These are phyloP conservation scores for Gaeumannomyces sp. DNA, from an alignment of 2,329 filamentous ascomycete species.

Conservation along the genomic window DNA sequence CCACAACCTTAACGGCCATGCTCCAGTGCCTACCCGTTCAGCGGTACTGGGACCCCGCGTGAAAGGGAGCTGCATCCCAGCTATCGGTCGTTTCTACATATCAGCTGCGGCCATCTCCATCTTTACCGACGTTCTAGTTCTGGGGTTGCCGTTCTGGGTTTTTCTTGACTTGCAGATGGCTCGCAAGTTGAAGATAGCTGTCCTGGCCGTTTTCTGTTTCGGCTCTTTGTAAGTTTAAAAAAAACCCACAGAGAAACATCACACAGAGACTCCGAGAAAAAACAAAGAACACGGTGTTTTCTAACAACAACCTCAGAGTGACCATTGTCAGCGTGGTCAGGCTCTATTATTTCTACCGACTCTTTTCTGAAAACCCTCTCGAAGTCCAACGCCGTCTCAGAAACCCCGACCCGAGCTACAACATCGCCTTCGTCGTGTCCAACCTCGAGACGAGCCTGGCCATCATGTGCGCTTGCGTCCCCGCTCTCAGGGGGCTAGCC, in stretches of 20 bases:
- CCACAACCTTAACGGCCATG: slow-evolving; percentile 3
- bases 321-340: slow-evolving; percentile 23
- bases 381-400: slow-evolving; percentile 14
- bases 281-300: background rate
- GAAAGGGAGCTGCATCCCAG: background rate
- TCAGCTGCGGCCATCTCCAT: slow-evolving; percentile 20
- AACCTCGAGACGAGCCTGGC: slow-evolving; percentile 32
- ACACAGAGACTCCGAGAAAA: background rate
- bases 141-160: slow-evolving; percentile 30
- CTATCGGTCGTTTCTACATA: slow-evolving; percentile 3
- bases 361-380: slow-evolving; percentile 15
- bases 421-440: slow-evolving; percentile 25
- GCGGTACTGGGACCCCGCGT: slow-evolving; percentile 1
- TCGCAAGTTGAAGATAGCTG: slow-evolving; percentile 25
- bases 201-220: slow-evolving; percentile 28
- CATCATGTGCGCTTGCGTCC: slow-evolving; percentile 31
- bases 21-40: slow-evolving; percentile 6
- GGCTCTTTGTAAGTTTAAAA: slow-evolving; percentile 20
- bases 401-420: slow-evolving; percentile 22
- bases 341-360: slow-evolving; percentile 17
- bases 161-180: slow-evolving; percentile 28
- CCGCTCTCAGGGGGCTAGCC: slow-evolving; percentile 31
- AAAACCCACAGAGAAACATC: background rate
- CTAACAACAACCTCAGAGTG: slow-evolving; percentile 18
- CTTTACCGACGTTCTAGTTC: slow-evolving; percentile 33